A percentile compares a stretch with the other conserved stretches of the same genome.
These are phyloP conservation scores for Nakazawaea anatomiae DNA, from an alignment of 805 yeast species.

Conservation along the genomic window DNA sequence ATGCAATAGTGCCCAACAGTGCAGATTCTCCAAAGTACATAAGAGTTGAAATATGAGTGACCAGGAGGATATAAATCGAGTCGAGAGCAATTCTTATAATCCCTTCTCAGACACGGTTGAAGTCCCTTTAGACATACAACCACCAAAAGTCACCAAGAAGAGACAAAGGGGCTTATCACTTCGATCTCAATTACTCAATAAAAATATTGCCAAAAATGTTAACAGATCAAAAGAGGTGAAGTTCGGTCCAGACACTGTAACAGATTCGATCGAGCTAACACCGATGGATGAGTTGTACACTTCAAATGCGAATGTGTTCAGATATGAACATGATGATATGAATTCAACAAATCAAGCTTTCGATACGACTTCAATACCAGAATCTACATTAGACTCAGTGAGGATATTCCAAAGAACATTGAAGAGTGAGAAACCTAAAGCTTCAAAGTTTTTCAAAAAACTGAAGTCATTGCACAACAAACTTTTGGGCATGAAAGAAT, in stretches of 20 bases:
- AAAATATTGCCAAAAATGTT: constrained; percentile 22
- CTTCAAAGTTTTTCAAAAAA: neutral
- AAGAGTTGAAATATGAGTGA: neutral
- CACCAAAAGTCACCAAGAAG: constrained; percentile 23
- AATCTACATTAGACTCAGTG: constrained; percentile 21
- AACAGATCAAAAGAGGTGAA: constrained; percentile 7
- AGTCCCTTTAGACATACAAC: constrained; percentile 1
- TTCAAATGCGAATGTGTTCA: constrained; percentile 9
- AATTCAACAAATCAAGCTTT: constrained; percentile 7
- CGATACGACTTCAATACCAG: constrained; percentile 12
- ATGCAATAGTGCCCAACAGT: neutral
- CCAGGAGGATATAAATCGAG: neutral
- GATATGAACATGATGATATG: constrained; percentile 13
- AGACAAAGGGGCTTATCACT: constrained; percentile 63
- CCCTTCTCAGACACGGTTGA: constrained; percentile 8
- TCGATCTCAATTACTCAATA: constrained; percentile 59
- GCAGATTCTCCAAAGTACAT: no score
- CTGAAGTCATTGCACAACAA: constrained; percentile 16
- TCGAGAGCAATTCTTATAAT: constrained; percentile 1
- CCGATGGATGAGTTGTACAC: constrained; percentile 23
- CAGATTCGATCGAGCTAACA: constrained; percentile 27
- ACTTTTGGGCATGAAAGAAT: constrained; percentile 38
- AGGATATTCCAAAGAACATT: constrained; percentile 2
- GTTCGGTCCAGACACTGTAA: constrained; percentile 5
- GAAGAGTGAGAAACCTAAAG: neutral